Conservation (phyloP, 108 stramenopile genomes). For the Cylindrotheca fusiformis region DNA sequence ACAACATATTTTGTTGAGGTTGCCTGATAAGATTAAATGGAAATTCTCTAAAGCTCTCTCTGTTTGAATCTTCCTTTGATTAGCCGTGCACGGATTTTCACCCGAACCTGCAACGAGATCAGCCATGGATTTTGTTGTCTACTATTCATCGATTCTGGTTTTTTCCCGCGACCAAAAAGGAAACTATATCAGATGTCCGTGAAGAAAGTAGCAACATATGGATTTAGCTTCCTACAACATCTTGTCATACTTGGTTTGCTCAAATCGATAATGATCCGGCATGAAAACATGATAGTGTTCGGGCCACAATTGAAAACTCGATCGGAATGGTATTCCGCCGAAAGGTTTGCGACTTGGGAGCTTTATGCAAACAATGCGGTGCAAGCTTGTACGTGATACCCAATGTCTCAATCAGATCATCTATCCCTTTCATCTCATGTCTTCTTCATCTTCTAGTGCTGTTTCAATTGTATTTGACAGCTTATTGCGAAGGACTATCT, state of each 20-base stretch:
- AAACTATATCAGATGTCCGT: conserved; percentile 4
- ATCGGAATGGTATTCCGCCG: conserved; percentile 3
- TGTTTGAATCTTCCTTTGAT: not conserved
- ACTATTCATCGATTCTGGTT: conserved; percentile 25
- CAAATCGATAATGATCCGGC: conserved; percentile 20
- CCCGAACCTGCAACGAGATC: conserved; percentile 24
- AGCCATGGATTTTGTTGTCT: conserved; percentile 17
- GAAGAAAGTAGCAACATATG: conserved; percentile 10
- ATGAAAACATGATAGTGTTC: conserved; percentile 3
- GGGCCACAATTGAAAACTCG: not conserved
- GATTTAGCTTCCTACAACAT: conserved; percentile 12
- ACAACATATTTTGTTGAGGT: too few relatives aligned
- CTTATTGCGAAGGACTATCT: conserved; percentile 46
- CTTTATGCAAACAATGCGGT: conserved; percentile 25
- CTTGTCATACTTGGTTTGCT: conserved; percentile 20
- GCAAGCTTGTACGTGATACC: conserved; percentile 11
- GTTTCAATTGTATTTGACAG: conserved; percentile 61
- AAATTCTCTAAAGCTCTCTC: too few relatives aligned
- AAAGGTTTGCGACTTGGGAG: conserved; percentile 15
- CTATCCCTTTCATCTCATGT: not conserved
- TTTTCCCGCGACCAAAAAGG: conserved; percentile 12
- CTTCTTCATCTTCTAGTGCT: conserved; percentile 21
- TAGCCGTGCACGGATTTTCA: conserved; percentile 22
- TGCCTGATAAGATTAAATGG: too few relatives aligned
- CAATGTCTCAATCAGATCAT: conserved; percentile 2